Percentiles rank a stretch among this genome's conserved stretches.
Conservation (phyloP, 192 early-diverging fungal genomes). For the Thamnidium elegans region DNA sequence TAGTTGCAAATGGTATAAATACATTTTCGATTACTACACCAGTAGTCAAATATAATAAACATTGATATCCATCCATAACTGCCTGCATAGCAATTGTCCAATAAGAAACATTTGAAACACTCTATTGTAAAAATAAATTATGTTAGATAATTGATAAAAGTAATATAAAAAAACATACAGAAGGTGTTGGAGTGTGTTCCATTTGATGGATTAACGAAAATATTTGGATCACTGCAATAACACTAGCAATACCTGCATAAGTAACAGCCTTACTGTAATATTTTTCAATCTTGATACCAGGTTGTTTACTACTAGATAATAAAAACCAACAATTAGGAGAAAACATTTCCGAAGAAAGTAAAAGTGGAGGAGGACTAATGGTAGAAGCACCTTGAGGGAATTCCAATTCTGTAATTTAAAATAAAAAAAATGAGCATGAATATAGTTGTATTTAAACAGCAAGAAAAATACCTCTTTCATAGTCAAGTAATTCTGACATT, state of each 20-base stretch:
- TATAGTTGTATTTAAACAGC: background rate
- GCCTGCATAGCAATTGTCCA: conserved; percentile 60
- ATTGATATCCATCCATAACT: conserved; percentile 64
- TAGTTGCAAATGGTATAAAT: conserved; percentile 59
- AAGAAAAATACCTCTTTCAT: conserved; percentile 41
- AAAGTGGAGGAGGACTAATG: conserved; percentile 40
- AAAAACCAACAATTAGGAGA: conserved; percentile 46
- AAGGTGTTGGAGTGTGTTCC: conserved; percentile 64
- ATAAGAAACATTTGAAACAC: conserved; percentile 65
- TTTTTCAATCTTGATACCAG: conserved; percentile 50
- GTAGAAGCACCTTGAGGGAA: conserved; percentile 48
- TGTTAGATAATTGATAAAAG: background rate
- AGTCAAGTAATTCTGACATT: conserved; percentile 38
- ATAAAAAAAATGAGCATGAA: background rate
- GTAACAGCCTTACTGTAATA: conserved; percentile 50
- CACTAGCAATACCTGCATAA: conserved; percentile 46
- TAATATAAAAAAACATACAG: conserved; percentile 36
- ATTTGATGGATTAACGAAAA: conserved; percentile 60
- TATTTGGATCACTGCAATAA: conserved; percentile 34
- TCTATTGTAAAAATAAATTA: no score
- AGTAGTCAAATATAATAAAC: conserved; percentile 58
- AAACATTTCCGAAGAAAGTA: conserved; percentile 41
- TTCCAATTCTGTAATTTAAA: conserved; percentile 38
- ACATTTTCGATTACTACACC: conserved; percentile 49
- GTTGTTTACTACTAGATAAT: conserved; percentile 29